Evolutionary conservation across 768 basidiomycete genomes (phyloP), one percentile per base, ranked within the genome.

Genomic region (Saitozyma podzolica): DNA sequence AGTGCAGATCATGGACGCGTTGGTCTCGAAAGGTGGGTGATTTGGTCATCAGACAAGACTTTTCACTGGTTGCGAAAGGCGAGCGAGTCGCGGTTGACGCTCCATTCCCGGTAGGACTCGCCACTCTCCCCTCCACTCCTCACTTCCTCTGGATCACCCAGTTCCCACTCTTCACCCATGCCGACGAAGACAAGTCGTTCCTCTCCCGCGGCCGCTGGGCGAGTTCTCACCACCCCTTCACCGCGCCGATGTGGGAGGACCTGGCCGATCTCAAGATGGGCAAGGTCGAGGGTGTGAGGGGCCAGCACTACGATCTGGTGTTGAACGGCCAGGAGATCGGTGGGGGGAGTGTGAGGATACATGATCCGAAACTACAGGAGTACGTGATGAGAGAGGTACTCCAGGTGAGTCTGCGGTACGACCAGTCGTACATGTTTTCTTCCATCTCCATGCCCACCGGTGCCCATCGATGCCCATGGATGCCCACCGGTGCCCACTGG

Each of bases 81-180:
- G 29, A 29, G 29, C 29, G 29, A 29, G 29, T 29, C 29, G 29
- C 5, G 29, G 29, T 29, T 29, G 29, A 29, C 29, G 29, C 29
- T 29, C 3, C 6, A 2, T n/a, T 40, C 49, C 45, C 0, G 14
- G 8, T 40, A 88, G 89, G 87, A 56, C 84, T 86, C 54, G 83
- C 87, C 61, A 78, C 76, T 14, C 82, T 88, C 10, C 80, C 87
- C 3, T 58, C 82, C 39, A 80, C 80, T 29, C 91, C 91, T 53
- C 88, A 91, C 78, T 94, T 97, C 80, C 83, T 94, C 17, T 97
- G 94, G 94, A 86, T 97, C 57, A 95, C 92, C 6, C 92, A 95
- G 78, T 96, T 96, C 77, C 94, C 94, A 13, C 83, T 97, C 20
- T 96, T 95, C 82, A 87, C 93, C 14, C 86, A 84, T 40, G 86